Evolutionary conservation across 345 rosid species (phyloP).

Genomic region (Rubroshorea leprosula): DNA sequence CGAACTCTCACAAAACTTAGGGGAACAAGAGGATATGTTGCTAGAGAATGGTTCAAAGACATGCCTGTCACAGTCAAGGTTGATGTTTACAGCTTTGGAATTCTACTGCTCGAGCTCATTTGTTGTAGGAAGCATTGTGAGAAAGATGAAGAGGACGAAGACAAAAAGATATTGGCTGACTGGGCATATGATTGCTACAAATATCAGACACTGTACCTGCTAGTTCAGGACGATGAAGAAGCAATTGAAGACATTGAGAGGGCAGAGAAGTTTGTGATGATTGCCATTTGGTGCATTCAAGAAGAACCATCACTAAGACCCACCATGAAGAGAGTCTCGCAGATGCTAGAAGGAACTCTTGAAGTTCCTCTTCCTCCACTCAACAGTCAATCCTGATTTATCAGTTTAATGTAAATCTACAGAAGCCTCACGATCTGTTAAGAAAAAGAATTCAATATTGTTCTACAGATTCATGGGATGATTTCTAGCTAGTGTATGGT

Average conservation of each 20-base stretch:
- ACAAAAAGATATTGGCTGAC: constrained; percentile 27
- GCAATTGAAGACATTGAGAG: constrained; percentile 14
- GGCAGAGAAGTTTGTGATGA: constrained; percentile 22
- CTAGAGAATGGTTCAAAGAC: constrained; percentile 14
- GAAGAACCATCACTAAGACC: constrained; percentile 34
- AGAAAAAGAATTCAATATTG: too few species aligned
- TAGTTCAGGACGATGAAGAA: constrained; percentile 23
- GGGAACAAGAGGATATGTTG: constrained; percentile 5
- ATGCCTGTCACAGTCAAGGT: constrained; percentile 36
- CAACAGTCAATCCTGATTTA: too few species aligned
- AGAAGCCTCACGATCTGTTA: too few species aligned
- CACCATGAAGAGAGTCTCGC: constrained; percentile 34
- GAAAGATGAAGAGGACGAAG: constrained; percentile 11
- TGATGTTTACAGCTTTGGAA: constrained; percentile 39
- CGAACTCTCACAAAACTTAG: not conserved
- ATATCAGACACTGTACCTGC: constrained; percentile 21
- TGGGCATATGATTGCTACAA: constrained; percentile 32
- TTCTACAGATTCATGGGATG: too few species aligned
- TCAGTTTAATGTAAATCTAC: too few species aligned
- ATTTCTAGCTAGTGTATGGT: too few species aligned
- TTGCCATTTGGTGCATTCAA: constrained; percentile 43
- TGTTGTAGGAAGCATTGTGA: constrained; percentile 27
- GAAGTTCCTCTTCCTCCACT: too few species aligned
- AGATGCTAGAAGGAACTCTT: constrained; percentile 30
- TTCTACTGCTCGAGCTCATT: constrained; percentile 36